phyloP scores from a whole-genome alignment of 225 moss, liverwort and hornwort species.

The Pleurozium schreberi region DNA sequence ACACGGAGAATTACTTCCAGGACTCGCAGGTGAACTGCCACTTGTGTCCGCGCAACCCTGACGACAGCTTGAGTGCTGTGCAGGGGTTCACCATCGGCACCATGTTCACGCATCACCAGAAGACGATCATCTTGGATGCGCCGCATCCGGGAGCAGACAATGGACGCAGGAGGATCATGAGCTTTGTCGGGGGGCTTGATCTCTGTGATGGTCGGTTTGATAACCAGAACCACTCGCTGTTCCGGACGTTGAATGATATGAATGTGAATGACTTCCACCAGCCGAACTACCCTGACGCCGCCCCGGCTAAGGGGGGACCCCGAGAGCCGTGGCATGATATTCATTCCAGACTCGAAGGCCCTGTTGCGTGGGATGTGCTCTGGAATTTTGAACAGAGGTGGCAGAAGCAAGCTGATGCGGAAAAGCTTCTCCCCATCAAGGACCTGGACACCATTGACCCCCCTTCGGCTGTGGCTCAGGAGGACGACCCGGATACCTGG shows the following conservation, averaged over 20 bases:
- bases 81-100: constrained; percentile 60
- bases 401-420: constrained; percentile 32
- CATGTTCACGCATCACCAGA: constrained; percentile 91
- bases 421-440: constrained; percentile 12
- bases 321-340: constrained; percentile 93
- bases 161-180: constrained; percentile 43
- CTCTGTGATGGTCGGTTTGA: constrained; percentile 78
- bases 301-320: constrained; percentile 42
- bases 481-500: constrained; percentile 63
- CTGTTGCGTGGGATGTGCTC: constrained; percentile 70
- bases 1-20: constrained; percentile 42
- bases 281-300: constrained; percentile 36
- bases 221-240: constrained; percentile 55
- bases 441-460: constrained; percentile 27
- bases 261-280: constrained; percentile 62
- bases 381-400: constrained; percentile 82
- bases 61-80: constrained; percentile 35
- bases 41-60: constrained; percentile 71
- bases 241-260: constrained; percentile 34
- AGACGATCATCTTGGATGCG: constrained; percentile 60
- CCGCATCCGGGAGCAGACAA: constrained; percentile 32
- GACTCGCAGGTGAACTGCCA: constrained; percentile 13
- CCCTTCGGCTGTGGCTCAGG: constrained; percentile 38
- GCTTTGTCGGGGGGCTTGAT: constrained; percentile 74
- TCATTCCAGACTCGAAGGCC: constrained; percentile 52